phyloP scores from a whole-genome alignment of 2,329 filamentous ascomycete species.

The Sphaerostilbella broomeana region DNA sequence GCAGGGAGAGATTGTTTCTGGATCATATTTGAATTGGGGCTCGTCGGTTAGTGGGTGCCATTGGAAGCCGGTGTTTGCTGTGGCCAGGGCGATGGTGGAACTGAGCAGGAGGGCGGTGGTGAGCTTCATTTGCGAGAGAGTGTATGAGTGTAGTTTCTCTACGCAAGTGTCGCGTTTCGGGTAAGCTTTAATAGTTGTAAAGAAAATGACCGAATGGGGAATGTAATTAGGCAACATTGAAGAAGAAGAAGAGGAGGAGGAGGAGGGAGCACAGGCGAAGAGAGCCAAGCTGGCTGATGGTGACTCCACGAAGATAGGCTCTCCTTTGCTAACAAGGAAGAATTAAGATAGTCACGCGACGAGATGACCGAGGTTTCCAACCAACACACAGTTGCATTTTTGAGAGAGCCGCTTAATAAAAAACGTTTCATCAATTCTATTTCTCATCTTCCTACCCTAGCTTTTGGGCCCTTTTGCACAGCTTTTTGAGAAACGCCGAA shows the following conservation, averaged over 20 bases:
- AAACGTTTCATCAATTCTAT: too few species aligned
- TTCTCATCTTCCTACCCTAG: too few species aligned
- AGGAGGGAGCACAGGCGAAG: background rate
- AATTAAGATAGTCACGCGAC: background rate
- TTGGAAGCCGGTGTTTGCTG: background rate
- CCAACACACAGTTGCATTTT: background rate
- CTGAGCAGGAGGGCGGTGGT: background rate
- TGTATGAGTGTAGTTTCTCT: too few species aligned
- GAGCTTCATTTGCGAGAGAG: constrained; percentile 1
- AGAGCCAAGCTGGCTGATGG: too few species aligned
- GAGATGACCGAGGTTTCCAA: background rate
- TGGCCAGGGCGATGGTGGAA: background rate
- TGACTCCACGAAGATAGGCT: background rate
- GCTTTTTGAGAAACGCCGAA: too few species aligned
- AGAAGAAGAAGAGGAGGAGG: background rate
- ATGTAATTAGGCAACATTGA: background rate
- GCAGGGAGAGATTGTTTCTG: constrained; percentile 4
- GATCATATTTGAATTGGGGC: constrained; percentile 4
- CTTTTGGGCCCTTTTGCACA: too few species aligned
- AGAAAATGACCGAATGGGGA: background rate
- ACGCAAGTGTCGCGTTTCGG: too few species aligned
- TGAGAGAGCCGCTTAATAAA: too few species aligned
- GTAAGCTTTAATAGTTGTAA: background rate
- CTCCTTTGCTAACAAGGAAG: background rate
- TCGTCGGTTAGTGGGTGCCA: too few species aligned